These are phyloP conservation scores for Colletotrichum tropicale DNA, from an alignment of 2,329 filamentous ascomycete genomes.

Conservation along the genomic window DNA sequence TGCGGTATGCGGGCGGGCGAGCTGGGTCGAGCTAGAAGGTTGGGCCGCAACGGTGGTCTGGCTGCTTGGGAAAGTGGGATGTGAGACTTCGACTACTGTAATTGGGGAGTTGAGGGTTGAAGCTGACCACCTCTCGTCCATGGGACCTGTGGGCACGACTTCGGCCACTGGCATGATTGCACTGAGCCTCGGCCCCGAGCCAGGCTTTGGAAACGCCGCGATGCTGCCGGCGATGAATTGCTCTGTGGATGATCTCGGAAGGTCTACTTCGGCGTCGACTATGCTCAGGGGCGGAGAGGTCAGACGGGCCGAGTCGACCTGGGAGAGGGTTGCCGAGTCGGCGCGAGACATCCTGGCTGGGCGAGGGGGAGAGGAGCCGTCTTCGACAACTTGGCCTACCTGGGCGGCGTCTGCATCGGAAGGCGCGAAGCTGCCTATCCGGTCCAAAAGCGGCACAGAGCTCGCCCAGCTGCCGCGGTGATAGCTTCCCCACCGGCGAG, in stretches of 20 bases:
- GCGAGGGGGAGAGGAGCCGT: not conserved
- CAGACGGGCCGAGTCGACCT: conserved; percentile 11
- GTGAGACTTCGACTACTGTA: not conserved
- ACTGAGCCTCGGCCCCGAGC: conserved; percentile 29
- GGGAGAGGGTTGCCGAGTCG: conserved; percentile 20
- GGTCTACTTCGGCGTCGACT: not conserved
- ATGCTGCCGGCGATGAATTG: conserved; percentile 12
- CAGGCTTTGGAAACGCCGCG: not conserved
- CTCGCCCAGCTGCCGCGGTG: conserved; percentile 22
- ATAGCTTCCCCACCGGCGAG: conserved; percentile 17
- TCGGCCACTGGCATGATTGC: conserved; percentile 45
- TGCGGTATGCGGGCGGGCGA: not conserved
- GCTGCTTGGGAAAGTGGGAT: not conserved
- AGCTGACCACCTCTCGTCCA: conserved; percentile 19
- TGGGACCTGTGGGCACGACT: conserved; percentile 27
- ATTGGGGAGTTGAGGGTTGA: conserved; percentile 14
- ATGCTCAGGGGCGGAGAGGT: conserved; percentile 2
- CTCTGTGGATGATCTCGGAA: not conserved
- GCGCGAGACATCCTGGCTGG: not conserved
- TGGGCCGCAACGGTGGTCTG: not conserved
- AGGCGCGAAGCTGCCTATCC: conserved; percentile 20
- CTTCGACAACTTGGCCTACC: not conserved
- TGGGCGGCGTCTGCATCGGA: conserved; percentile 1
- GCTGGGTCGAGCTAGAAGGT: not conserved
- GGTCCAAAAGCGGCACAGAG: conserved; percentile 20